A percentile compares a stretch with the other conserved stretches of the same genome.
phyloP scores from a whole-genome alignment of 108 stramenopile genomes.

The Fragilariopsis cylindrus region DNA sequence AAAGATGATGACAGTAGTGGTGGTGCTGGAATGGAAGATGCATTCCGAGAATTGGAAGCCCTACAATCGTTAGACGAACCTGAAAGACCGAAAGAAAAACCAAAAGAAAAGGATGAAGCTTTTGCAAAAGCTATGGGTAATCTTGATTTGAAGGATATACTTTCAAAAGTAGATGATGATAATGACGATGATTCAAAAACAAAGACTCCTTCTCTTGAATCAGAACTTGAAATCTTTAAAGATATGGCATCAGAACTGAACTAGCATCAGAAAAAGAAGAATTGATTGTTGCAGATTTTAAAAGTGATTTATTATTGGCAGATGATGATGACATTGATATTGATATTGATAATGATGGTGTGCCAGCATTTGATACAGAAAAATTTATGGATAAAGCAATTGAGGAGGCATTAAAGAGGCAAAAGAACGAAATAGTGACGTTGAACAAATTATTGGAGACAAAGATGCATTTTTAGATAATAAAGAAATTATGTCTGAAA shows the following conservation, averaged over 20 bases:
- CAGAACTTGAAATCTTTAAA: slow-evolving; percentile 45
- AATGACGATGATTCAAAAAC: neutral
- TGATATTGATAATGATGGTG: neutral
- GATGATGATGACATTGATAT: neutral
- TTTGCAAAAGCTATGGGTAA: slow-evolving; percentile 30
- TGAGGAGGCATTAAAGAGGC: slow-evolving; percentile 47
- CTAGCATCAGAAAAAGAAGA: slow-evolving; percentile 19
- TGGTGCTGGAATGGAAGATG: slow-evolving; percentile 47
- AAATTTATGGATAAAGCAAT: slow-evolving; percentile 56
- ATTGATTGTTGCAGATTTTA: slow-evolving; percentile 40
- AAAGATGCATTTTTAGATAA: slow-evolving; percentile 54
- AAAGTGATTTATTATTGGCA: neutral
- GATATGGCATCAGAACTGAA: slow-evolving; percentile 50
- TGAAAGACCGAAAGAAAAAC: slow-evolving; percentile 1
- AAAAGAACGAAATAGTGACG: slow-evolving; percentile 13
- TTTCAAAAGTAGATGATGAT: slow-evolving; percentile 2
- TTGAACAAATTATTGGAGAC: neutral
- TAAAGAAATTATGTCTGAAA: slow-evolving; percentile 60
- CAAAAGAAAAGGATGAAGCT: slow-evolving; percentile 24
- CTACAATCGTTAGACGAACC: slow-evolving; percentile 35
- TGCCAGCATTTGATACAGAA: slow-evolving; percentile 24
- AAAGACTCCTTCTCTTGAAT: slow-evolving; percentile 18
- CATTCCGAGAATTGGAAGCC: slow-evolving; percentile 45
- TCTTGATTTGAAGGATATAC: slow-evolving; percentile 31
- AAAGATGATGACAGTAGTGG: slow-evolving; percentile 18